phyloP scores from a whole-genome alignment of 2,329 filamentous ascomycete genomes.

The Sarocladium brachiariae region DNA sequence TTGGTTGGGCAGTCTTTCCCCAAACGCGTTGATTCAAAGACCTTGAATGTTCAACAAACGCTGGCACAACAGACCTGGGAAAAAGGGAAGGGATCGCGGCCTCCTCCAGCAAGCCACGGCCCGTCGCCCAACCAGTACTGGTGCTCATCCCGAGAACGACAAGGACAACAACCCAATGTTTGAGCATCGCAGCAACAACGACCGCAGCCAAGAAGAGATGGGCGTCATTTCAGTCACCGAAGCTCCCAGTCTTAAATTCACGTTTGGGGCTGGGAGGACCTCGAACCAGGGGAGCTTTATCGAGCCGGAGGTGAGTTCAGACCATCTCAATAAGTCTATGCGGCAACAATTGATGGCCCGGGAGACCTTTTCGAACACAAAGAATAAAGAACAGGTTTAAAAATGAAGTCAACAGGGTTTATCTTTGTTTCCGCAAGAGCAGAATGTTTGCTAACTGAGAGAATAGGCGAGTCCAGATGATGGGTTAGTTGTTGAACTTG shows the following conservation, averaged over 20 bases:
- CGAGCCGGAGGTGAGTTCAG: constrained; percentile 28
- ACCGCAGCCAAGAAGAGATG: background rate
- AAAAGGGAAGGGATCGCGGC: background rate
- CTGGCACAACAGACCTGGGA: background rate
- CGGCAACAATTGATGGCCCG: no score
- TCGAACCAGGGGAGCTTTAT: constrained; percentile 23
- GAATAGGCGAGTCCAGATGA: constrained; percentile 2
- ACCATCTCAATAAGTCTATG: no score
- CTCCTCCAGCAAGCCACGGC: background rate
- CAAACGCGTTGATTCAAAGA: background rate
- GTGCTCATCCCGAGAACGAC: no score
- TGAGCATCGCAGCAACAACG: background rate
- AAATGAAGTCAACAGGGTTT: background rate
- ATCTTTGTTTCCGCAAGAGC: no score
- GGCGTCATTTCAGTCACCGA: background rate
- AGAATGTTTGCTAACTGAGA: background rate
- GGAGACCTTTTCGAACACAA: no score
- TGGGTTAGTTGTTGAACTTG: no score
- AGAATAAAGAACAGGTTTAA: no score
- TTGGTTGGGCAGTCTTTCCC: no score
- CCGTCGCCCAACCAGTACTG: background rate
- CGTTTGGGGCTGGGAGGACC: constrained; percentile 23
- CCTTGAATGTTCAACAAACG: constrained; percentile 4
- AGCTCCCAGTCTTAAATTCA: constrained; percentile 23
- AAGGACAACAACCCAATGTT: background rate